Percentiles rank a stretch among this genome's conserved stretches.
phyloP scores from a whole-genome alignment of 2,329 filamentous ascomycete species.

The Ophiostoma novo-ulmi region DNA sequence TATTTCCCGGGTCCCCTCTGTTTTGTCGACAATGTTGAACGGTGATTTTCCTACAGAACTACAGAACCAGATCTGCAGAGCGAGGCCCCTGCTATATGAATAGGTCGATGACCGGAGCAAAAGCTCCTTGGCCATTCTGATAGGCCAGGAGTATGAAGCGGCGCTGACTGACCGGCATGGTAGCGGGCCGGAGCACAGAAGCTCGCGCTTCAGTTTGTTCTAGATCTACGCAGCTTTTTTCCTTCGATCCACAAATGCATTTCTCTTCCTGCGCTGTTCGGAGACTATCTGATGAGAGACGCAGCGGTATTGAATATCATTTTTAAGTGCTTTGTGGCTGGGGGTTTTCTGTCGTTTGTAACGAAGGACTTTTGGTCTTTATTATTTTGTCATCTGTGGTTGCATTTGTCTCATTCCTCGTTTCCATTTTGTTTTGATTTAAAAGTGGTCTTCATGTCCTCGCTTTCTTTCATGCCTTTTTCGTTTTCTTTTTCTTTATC shows the following conservation, averaged over 20 bases:
- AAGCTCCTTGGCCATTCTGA: constrained; percentile 25
- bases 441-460: too few species aligned
- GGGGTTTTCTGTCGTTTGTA: too few species aligned
- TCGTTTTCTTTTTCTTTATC: too few species aligned
- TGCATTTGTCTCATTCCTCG: too few species aligned
- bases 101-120: constrained; percentile 24
- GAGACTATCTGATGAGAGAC: not conserved
- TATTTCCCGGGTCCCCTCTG: not conserved
- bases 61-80: not conserved
- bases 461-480: too few species aligned
- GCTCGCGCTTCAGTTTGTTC: constrained; percentile 9
- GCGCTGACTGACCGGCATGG: constrained; percentile 9
- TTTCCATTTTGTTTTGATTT: too few species aligned
- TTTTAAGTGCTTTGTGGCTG: not conserved
- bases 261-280: not conserved
- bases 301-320: too few species aligned
- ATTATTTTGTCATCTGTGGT: too few species aligned
- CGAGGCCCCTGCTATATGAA: not conserved
- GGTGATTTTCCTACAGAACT: not conserved
- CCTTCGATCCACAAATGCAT: not conserved
- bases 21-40: not conserved
- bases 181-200: constrained; percentile 19
- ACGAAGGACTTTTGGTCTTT: too few species aligned
- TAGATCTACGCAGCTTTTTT: constrained; percentile 8
- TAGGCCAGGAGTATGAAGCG: constrained; percentile 21